Conservation (phyloP, 2,329 filamentous ascomycete genomes). For the Cercospora sp. region DNA sequence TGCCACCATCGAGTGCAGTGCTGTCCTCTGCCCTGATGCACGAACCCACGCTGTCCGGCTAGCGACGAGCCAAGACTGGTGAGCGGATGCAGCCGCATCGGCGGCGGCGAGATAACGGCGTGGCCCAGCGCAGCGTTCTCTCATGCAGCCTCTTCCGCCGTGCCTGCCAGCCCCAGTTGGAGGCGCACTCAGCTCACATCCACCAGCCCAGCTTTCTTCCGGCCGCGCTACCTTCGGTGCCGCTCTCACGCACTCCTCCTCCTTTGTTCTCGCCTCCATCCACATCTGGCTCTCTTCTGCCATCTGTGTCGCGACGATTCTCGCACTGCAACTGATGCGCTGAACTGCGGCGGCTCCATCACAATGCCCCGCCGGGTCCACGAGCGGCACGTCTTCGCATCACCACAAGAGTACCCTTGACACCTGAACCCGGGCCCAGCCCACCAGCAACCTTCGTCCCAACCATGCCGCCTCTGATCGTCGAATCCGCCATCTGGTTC, state of each 20-base stretch:
- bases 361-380: conserved; percentile 17
- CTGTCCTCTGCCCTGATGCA: neutral
- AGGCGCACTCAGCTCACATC: neutral
- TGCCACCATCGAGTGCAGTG: neutral
- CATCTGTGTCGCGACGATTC: neutral
- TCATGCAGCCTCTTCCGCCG: neutral
- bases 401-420: conserved; percentile 19
- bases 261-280: neutral
- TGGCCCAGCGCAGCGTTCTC: neutral
- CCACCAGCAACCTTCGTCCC: neutral
- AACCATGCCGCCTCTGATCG: conserved; percentile 40
- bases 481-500: conserved; percentile 34
- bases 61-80: neutral
- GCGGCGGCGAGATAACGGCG: neutral
- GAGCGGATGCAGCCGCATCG: neutral
- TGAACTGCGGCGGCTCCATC: conserved; percentile 6
- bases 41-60: neutral
- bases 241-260: neutral
- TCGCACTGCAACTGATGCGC: neutral
- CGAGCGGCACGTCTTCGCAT: conserved; percentile 10
- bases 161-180: neutral
- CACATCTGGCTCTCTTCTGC: neutral
- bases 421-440: neutral
- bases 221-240: neutral
- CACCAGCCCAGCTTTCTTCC: neutral